A percentile compares a stretch with the other conserved stretches of the same genome.
Conservation (phyloP, 106 monocot genomes). For the Gastrodia elata region DNA sequence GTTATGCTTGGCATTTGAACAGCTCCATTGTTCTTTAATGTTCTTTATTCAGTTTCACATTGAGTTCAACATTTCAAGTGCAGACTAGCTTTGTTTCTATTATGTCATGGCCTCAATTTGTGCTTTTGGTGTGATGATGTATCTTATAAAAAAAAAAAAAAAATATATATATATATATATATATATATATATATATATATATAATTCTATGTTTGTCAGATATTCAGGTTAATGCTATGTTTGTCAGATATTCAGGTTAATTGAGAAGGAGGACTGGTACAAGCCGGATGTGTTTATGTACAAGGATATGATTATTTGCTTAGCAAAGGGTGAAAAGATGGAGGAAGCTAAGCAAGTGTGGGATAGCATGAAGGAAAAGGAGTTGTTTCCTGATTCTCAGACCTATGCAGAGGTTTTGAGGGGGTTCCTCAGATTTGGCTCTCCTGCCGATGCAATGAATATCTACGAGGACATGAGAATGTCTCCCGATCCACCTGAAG, state of each 20-base stretch:
- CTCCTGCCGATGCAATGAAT: slow-evolving; percentile 97
- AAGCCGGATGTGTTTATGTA: slow-evolving; percentile 85
- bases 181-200: no score
- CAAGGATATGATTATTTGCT: slow-evolving; percentile 79
- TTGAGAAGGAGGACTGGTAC: slow-evolving; percentile 87
- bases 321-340: slow-evolving; percentile 77
- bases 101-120: background rate
- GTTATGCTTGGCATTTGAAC: no score
- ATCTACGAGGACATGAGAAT: slow-evolving; percentile 94
- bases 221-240: no score
- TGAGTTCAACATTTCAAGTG: background rate
- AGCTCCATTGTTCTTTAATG: no score
- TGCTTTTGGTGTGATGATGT: no score
- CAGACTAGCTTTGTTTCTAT: background rate
- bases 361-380: slow-evolving; percentile 61
- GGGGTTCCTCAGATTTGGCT: slow-evolving; percentile 81
- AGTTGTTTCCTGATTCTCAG: slow-evolving; percentile 78
- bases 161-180: no score
- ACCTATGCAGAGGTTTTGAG: slow-evolving; percentile 95
- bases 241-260: slow-evolving; percentile 75
- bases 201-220: no score
- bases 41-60: no score
- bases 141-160: no score
- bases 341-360: slow-evolving; percentile 81
- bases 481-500: slow-evolving; percentile 89